Evolutionary conservation across 2,329 filamentous ascomycete species (phyloP).

Genomic region (Ceratocystis destructans): DNA sequence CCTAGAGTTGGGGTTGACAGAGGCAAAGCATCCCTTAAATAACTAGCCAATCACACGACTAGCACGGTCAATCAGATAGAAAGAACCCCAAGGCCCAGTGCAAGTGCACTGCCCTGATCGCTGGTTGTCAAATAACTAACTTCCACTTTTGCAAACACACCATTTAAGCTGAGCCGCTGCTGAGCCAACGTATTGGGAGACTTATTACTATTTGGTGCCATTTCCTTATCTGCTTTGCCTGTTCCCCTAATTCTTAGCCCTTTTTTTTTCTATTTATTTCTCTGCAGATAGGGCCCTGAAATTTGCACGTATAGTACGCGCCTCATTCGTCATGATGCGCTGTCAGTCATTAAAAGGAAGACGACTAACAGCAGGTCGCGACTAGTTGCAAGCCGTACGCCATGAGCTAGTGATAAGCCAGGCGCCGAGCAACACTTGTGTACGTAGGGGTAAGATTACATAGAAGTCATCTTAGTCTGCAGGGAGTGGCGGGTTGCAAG

Average conservation of each 20-base stretch:
- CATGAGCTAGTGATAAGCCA: neutral
- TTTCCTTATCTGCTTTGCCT: neutral
- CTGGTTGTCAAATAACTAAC: neutral
- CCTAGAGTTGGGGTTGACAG: neutral
- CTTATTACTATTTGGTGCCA: neutral
- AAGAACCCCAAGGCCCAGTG: neutral
- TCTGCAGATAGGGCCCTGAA: neutral
- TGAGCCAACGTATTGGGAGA: neutral
- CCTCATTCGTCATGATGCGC: neutral
- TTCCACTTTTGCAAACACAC: neutral
- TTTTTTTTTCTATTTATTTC: neutral
- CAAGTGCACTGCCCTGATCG: neutral
- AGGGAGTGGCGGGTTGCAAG: neutral
- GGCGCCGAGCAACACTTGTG: neutral
- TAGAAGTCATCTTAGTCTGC: neutral
- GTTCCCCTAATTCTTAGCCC: neutral
- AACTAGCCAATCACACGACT: neutral
- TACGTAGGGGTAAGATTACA: neutral
- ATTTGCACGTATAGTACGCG: neutral
- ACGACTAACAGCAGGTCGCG: neutral
- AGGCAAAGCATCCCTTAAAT: neutral
- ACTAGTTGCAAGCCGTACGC: neutral
- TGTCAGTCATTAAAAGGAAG: neutral
- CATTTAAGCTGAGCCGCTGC: neutral
- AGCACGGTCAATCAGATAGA: neutral